Evolutionary conservation across 2,329 filamentous ascomycete genomes (phyloP), one percentile per base, ranked within the genome.

Genomic region (Aspergillus novofumigatus): DNA sequence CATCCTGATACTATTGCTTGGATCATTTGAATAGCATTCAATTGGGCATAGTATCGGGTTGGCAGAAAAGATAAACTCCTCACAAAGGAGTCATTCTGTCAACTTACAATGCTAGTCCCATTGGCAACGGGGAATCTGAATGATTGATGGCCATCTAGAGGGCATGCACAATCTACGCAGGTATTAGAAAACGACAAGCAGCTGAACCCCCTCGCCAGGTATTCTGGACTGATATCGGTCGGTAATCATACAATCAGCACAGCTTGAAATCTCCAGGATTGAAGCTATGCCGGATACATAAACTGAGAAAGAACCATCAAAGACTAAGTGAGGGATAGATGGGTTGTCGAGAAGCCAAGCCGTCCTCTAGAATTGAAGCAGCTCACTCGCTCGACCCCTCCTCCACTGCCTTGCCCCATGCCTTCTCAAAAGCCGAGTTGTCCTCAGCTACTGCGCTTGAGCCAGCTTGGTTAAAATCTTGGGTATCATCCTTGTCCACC

Each of bases 351-450:
- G 38, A 35, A 23, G 29, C 26, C 32, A 14, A 17, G n/a, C 50
- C 3, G 42, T 26, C 38, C 35, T n/a, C 26, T 10, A 8, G 25
- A 49, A 14, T 26, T 32, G 58, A 60, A 42, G 51, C 32, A 53
- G 55, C 48, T 45, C 38, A 32, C 8, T 49, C 55, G 42, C 49
- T 51, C 14, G 53, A 35, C 5, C 57, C 59, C 17, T 71, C 69
- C 35, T 71, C 69, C 10, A 72, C 64, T 8, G 72, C 72, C 58
- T 73, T 75, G 1, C 71, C 72, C 72, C 72, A 75, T 10, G 72
- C 72, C 52, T 62, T 56, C 57, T 75, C 73, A 42, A 73, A 72
- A 4, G 65, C 67, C 1, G 67, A 67, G 9, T 72, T 65, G n/a
- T 63, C 42, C 35, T 45, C 48, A 49, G 28, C 54, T 57, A 58